Conservation (phyloP, 2,329 filamentous ascomycete genomes). For the Monosporascus ibericus region DNA sequence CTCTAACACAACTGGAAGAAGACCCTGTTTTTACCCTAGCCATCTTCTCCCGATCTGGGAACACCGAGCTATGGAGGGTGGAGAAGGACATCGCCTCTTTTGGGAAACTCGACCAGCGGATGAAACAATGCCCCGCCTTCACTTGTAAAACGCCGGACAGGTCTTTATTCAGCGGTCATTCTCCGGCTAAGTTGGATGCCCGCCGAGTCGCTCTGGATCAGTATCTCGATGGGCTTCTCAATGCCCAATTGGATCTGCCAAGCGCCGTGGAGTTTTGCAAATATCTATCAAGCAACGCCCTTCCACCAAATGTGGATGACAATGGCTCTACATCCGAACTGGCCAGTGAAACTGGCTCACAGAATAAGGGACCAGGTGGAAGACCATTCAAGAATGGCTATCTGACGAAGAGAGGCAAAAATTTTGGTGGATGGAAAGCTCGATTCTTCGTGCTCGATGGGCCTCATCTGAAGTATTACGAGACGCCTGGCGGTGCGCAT, state of each 20-base stretch:
- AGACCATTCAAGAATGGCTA: conserved; percentile 79
- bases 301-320: conserved; percentile 58
- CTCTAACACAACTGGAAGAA: conserved; percentile 74
- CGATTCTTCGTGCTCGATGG: conserved; percentile 57
- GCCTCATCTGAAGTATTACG: conserved; percentile 76
- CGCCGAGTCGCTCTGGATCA: conserved; percentile 72
- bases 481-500: conserved; percentile 83
- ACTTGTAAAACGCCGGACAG: conserved; percentile 75
- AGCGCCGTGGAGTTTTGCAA: conserved; percentile 78
- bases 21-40: conserved; percentile 92
- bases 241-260: conserved; percentile 71
- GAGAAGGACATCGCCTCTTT: conserved; percentile 87
- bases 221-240: conserved; percentile 80
- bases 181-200: conserved; percentile 87
- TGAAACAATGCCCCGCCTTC: conserved; percentile 70
- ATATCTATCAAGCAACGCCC: conserved; percentile 67
- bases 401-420: conserved; percentile 93
- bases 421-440: conserved; percentile 98
- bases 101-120: conserved; percentile 70
- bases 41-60: conserved; percentile 69
- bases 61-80: conserved; percentile 81
- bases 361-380: conserved; percentile 52
- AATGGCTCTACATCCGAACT: conserved; percentile 32
- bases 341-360: conserved; percentile 29
- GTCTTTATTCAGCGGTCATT: conserved; percentile 82